Percentiles rank a stretch among this genome's conserved stretches.
Evolutionary conservation across 2,329 filamentous ascomycete species (phyloP).

Genomic region (Ascochyta fabae): DNA sequence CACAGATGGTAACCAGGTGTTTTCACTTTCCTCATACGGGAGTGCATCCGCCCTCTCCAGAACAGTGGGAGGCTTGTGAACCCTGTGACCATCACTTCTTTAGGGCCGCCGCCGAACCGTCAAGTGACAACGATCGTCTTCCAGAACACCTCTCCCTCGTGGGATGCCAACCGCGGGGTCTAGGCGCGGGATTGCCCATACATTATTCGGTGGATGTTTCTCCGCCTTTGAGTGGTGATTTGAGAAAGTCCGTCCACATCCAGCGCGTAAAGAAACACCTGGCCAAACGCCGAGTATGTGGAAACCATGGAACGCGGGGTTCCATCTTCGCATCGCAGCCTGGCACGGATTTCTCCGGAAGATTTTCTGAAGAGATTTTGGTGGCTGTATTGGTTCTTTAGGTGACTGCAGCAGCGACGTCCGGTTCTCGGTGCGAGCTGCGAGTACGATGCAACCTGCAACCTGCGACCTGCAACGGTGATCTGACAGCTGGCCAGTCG

Average conservation of each 20-base stretch:
- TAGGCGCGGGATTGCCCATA: conserved; percentile 14
- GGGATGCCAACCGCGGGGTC: conserved; percentile 14
- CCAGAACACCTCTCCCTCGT: conserved; percentile 15
- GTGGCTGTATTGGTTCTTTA: conserved; percentile 10
- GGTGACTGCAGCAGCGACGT: conserved; percentile 4
- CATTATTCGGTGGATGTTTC: conserved; percentile 11
- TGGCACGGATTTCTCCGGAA: not conserved
- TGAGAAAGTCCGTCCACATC: conserved; percentile 10
- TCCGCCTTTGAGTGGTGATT: conserved; percentile 11
- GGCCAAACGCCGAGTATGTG: not conserved
- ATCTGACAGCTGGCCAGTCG: conserved; percentile 16
- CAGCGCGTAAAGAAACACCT: not conserved
- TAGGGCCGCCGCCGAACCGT: conserved; percentile 2
- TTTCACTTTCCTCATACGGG: conserved; percentile 10
- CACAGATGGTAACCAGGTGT: not conserved
- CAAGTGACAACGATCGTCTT: conserved; percentile 12
- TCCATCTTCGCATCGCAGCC: not conserved
- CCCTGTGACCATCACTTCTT: conserved; percentile 16
- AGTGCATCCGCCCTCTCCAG: conserved; percentile 8
- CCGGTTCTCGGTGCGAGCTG: conserved; percentile 16
- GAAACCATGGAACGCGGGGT: conserved; percentile 2
- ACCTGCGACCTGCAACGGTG: not conserved
- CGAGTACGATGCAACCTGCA: conserved; percentile 8
- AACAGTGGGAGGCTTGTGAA: conserved; percentile 10
- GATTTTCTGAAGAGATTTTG: conserved; percentile 3